A percentile compares a stretch with the other conserved stretches of the same genome.
Evolutionary conservation across 345 rosid species (phyloP).

Genomic region (Noccaea bulbosa): DNA sequence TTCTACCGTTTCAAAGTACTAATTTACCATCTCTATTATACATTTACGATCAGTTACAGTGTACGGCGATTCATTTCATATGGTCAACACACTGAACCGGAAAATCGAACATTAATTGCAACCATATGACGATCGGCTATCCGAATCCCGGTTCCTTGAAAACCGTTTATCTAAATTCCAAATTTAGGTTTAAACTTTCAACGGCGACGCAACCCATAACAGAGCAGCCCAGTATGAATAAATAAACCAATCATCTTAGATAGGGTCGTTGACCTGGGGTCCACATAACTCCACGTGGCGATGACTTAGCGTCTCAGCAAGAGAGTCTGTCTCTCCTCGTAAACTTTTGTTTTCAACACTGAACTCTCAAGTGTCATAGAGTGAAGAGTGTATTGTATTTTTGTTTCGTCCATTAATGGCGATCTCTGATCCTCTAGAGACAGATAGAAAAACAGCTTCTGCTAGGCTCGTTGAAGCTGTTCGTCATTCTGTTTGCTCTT

Average conservation of each 20-base stretch:
- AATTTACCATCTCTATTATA: neutral
- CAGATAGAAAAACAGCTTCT: slow-evolving; percentile 34
- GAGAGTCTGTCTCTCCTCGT: neutral
- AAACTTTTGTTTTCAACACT: slow-evolving; percentile 7
- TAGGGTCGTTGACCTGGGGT: neutral
- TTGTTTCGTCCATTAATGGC: slow-evolving; percentile 16
- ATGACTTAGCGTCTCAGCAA: neutral
- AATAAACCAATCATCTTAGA: neutral
- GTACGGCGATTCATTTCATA: neutral
- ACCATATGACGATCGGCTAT: neutral
- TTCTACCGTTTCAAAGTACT: neutral
- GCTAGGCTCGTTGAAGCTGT: neutral
- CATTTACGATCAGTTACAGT: neutral
- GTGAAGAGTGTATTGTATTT: neutral
- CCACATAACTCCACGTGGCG: slow-evolving; percentile 16
- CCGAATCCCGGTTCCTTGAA: neutral
- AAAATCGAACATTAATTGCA: neutral
- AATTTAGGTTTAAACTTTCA: no score
- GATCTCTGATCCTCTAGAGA: slow-evolving; percentile 5
- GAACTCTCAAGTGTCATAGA: neutral
- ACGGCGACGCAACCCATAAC: no score
- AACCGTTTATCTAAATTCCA: neutral
- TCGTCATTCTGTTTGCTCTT: slow-evolving; percentile 31
- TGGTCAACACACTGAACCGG: neutral
- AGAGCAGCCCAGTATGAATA: neutral